Evolutionary conservation across 2,329 filamentous ascomycete species (phyloP).

Genomic region (Pseudopyrenochaeta lycopersici): DNA sequence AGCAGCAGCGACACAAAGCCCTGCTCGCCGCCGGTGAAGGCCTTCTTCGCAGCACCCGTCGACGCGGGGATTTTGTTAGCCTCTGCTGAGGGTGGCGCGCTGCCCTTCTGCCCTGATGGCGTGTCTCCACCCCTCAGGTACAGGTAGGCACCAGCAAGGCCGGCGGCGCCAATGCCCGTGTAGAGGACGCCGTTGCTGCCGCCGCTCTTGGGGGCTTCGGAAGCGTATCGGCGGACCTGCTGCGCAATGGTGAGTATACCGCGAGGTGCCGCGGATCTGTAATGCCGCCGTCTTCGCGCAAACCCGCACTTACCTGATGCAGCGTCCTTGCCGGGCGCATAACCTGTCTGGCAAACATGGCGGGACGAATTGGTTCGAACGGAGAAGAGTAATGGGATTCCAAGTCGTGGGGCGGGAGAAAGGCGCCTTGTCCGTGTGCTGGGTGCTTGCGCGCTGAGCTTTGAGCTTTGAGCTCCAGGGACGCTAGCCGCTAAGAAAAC

Average conservation of each 20-base stretch:
- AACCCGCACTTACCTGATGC: slow-evolving; percentile 46
- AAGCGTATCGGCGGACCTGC: slow-evolving; percentile 78
- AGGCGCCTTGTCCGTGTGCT: slow-evolving; percentile 13
- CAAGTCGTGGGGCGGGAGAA: slow-evolving; percentile 10
- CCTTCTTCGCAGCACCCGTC: slow-evolving; percentile 54
- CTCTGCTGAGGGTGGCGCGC: slow-evolving; percentile 42
- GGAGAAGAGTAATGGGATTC: slow-evolving; percentile 14
- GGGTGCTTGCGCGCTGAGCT: not conserved
- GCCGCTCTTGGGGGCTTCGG: slow-evolving; percentile 65
- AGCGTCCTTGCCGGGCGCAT: slow-evolving; percentile 54
- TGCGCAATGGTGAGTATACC: slow-evolving; percentile 47
- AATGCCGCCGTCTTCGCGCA: slow-evolving; percentile 22
- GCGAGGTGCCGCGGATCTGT: slow-evolving; percentile 15
- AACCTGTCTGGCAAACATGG: slow-evolving; percentile 55
- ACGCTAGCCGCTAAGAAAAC: slow-evolving; percentile 36
- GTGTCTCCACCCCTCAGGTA: slow-evolving; percentile 49
- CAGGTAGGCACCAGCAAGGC: slow-evolving; percentile 65
- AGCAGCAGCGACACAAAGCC: slow-evolving; percentile 86
- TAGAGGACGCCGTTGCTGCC: slow-evolving; percentile 58
- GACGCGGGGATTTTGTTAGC: slow-evolving; percentile 52
- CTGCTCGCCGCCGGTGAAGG: slow-evolving; percentile 86
- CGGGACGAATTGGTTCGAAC: slow-evolving; percentile 36
- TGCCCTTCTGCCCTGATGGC: slow-evolving; percentile 31
- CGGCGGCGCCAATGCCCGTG: slow-evolving; percentile 66
- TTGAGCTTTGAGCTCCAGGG: slow-evolving; percentile 18